Conservation (phyloP, 108 stramenopile genomes). For the Pseudonitzschia delicatissima region DNA sequence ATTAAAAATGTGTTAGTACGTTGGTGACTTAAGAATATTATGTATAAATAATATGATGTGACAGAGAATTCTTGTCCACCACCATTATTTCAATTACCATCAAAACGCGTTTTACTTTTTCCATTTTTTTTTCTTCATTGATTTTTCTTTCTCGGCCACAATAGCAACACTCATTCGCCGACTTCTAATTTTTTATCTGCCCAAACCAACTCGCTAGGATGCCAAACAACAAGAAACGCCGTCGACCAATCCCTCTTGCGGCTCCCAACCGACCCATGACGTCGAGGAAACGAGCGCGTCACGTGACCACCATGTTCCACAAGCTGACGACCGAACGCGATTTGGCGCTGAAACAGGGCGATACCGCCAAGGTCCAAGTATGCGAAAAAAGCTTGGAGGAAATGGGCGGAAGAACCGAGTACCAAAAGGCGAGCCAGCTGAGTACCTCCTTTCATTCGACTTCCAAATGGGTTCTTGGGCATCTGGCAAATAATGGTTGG, state of each 20-base stretch:
- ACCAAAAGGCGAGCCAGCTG: slow-evolving; percentile 85
- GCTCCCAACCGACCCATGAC: slow-evolving; percentile 21
- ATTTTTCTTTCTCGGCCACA: no score
- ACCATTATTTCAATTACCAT: no score
- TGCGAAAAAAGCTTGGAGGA: slow-evolving; percentile 52
- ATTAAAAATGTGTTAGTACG: no score
- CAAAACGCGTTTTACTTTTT: no score
- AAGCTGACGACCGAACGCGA: slow-evolving; percentile 67
- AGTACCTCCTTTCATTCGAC: slow-evolving; percentile 84
- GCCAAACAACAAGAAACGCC: slow-evolving; percentile 10
- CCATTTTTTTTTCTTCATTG: no score
- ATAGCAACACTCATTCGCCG: no score
- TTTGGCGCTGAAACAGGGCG: slow-evolving; percentile 37
- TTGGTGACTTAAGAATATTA: no score
- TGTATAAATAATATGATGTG: no score
- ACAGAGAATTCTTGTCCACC: no score
- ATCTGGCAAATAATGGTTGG: slow-evolving; percentile 72
- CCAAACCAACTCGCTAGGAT: no score
- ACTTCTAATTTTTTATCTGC: no score
- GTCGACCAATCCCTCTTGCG: slow-evolving; percentile 25
- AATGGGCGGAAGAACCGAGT: slow-evolving; percentile 43
- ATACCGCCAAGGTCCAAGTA: slow-evolving; percentile 32
- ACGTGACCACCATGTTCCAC: slow-evolving; percentile 81
- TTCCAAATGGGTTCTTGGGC: slow-evolving; percentile 79
- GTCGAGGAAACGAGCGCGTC: slow-evolving; percentile 75